phyloP scores from a whole-genome alignment of 2,329 filamentous ascomycete species.

The Cercospora zeina region DNA sequence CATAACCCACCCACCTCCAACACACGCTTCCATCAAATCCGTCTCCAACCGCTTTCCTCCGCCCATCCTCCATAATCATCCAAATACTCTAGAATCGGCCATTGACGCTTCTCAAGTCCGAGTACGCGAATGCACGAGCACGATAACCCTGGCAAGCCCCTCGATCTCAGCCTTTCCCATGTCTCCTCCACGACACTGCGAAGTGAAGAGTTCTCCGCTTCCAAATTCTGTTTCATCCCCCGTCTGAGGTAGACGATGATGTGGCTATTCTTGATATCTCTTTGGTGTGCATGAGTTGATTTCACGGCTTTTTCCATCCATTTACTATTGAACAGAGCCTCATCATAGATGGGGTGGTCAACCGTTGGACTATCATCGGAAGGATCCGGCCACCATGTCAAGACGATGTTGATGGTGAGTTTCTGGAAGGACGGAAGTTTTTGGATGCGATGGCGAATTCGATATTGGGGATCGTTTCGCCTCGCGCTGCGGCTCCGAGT shows the following conservation, averaged over 20 bases:
- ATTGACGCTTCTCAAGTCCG: background rate
- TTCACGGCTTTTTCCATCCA: background rate
- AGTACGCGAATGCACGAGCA: background rate
- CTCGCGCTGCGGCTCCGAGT: slow-evolving; percentile 39
- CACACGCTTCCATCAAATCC: background rate
- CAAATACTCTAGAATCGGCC: background rate
- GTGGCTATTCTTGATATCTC: background rate
- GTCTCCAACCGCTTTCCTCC: background rate
- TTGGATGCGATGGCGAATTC: slow-evolving; percentile 48
- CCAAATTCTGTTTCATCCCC: background rate
- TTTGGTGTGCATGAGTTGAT: background rate
- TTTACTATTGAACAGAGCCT: background rate
- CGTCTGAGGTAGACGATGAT: background rate
- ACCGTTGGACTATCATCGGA: background rate
- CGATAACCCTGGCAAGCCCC: background rate
- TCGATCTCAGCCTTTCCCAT: background rate
- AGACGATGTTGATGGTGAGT: background rate
- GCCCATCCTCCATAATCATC: background rate
- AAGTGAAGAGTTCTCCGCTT: background rate
- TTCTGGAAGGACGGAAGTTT: background rate
- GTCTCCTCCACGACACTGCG: background rate
- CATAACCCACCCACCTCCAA: background rate
- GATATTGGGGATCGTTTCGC: slow-evolving; percentile 46
- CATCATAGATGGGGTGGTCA: background rate
- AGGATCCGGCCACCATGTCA: background rate